A percentile compares a stretch with the other conserved stretches of the same genome.
Evolutionary conservation across 139 green algal species (phyloP).

Genomic region (Chlamydomonas sp.): DNA sequence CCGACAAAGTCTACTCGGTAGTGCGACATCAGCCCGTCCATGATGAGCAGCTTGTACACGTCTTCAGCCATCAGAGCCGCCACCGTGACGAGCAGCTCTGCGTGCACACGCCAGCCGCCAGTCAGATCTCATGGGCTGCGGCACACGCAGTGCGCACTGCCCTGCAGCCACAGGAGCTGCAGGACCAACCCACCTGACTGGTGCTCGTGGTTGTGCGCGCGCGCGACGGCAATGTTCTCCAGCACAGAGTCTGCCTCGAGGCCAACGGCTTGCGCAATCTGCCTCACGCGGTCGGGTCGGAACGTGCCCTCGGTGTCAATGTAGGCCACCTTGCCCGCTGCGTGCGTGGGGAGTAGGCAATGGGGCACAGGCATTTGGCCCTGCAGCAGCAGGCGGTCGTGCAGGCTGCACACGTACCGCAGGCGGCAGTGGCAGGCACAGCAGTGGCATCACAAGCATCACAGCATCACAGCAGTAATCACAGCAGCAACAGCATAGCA

Average conservation of each 20-base stretch:
- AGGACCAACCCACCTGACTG: constrained; percentile 53
- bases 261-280: constrained; percentile 77
- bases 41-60: constrained; percentile 76
- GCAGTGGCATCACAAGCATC: too few species aligned
- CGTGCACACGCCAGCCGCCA: neutral
- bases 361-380: too few species aligned
- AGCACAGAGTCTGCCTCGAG: constrained; percentile 47
- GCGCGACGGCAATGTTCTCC: constrained; percentile 71
- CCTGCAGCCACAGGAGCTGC: neutral
- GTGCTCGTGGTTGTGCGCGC: constrained; percentile 76
- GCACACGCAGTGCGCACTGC: neutral
- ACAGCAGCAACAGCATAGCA: too few species aligned
- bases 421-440: too few species aligned
- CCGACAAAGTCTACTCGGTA: constrained; percentile 71
- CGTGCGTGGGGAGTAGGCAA: too few species aligned
- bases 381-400: too few species aligned
- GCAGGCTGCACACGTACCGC: too few species aligned
- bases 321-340: constrained; percentile 43
- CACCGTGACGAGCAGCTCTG: constrained; percentile 55
- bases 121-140: neutral
- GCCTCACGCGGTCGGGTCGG: constrained; percentile 65
- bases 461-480: too few species aligned
- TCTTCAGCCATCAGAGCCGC: constrained; percentile 65
- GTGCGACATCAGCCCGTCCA: constrained; percentile 81
- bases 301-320: constrained; percentile 95